Percentiles rank a stretch among this genome's conserved stretches.
These are phyloP conservation scores for Panaeolus papilionaceus DNA, from an alignment of 768 basidiomycete species.

Conservation along the genomic window DNA sequence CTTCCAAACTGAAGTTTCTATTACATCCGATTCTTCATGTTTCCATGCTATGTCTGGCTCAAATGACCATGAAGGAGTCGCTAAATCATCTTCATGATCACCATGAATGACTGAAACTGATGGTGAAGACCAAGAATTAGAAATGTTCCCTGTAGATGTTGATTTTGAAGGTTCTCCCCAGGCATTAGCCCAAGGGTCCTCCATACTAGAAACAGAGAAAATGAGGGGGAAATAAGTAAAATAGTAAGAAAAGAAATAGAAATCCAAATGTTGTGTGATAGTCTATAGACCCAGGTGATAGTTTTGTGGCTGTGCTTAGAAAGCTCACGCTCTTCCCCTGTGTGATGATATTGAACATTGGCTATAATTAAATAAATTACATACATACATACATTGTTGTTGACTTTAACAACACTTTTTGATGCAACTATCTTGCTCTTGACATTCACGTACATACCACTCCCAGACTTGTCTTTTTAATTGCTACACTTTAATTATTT, in stretches of 20 bases:
- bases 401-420: slow-evolving; percentile 13
- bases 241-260: slow-evolving; percentile 19
- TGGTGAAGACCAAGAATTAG: slow-evolving; percentile 30
- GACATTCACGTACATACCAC: slow-evolving; percentile 1
- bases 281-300: neutral
- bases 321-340: neutral
- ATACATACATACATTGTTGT: slow-evolving; percentile 6
- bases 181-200: slow-evolving; percentile 79
- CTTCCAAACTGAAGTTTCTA: slow-evolving; percentile 50
- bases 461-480: neutral
- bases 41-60: slow-evolving; percentile 52
- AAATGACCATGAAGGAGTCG: slow-evolving; percentile 62
- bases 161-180: slow-evolving; percentile 60
- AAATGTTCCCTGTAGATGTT: slow-evolving; percentile 19
- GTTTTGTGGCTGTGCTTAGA: slow-evolving; percentile 11
- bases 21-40: slow-evolving; percentile 43
- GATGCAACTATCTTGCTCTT: slow-evolving; percentile 9
- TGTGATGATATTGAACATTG: neutral
- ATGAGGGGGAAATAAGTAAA: slow-evolving; percentile 3
- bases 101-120: slow-evolving; percentile 35
- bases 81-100: slow-evolving; percentile 60
- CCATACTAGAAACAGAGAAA: slow-evolving; percentile 48
- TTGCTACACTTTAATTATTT: neutral
- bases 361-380: neutral
- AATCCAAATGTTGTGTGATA: neutral